Base-by-base conservation (phyloP, 495 filamentous ascomycete species). In the Xylaria bambusicola region DNA sequence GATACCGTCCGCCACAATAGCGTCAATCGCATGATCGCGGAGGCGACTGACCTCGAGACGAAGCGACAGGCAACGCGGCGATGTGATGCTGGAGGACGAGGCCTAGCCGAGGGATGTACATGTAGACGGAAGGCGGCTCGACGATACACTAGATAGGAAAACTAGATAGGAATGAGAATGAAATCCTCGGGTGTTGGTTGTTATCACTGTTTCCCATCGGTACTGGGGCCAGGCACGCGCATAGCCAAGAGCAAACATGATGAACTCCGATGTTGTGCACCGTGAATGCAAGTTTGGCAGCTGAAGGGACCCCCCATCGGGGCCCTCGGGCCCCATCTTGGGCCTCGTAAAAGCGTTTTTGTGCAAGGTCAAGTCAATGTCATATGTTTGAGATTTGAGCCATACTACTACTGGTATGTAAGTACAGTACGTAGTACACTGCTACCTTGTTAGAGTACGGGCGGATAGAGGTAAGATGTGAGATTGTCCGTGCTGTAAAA, bases 281-380 rank as follows among this genome's bases (percentile, higher is more conserved):
- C 68, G 44, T 66, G 60, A 48, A 62, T 71, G 66, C 66, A 59
- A 63, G 66, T 71, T 66, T 71, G 68, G 62, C 68, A 71, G 66
- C 59, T 60, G 44, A 20, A 46, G 29, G 5, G 23, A 6, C 18
- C 35, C 50, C 35, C n/a, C n/a, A n/a, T n/a, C n/a, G n/a, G n/a
- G n/a, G n/a, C n/a, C n/a, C 10, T n/a, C 36, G 15, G 13, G 40
- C 36, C 44, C 54, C 36, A 41, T 21, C 45, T 38, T 42, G 45
- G 55, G 60, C 38, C 58, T 58, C 51, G 40, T 53, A 40, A 26
- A 49, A 9, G 9, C 33, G 24, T 50, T 50, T 31, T 47, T 27
- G 53, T 56, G 42, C n/a, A 13, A 55, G 41, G 42, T 31, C 3
- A 48, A 20, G 29, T 12, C 21, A 18, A 13, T n/a, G 27, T 24